Percentiles rank a stretch among this genome's conserved stretches.
phyloP scores from a whole-genome alignment of 805 yeast species.

The Lipomyces lipofer region DNA sequence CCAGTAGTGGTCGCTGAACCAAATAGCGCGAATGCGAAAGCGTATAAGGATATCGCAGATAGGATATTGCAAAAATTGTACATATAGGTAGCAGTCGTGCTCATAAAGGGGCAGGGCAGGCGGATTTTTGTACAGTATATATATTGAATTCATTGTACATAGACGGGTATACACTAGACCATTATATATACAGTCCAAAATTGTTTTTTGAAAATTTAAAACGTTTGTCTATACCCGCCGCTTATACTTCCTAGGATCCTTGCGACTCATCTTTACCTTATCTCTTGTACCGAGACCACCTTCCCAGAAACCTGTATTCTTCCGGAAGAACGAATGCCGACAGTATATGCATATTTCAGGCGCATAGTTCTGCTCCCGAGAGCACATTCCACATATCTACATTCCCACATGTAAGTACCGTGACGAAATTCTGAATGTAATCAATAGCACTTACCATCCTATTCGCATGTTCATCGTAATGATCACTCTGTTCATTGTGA shows the following conservation, averaged over 20 bases:
- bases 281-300: constrained; percentile 49
- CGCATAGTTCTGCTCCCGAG: constrained; percentile 44
- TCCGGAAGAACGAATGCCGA: constrained; percentile 40
- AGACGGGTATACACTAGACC: background rate
- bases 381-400: constrained; percentile 44
- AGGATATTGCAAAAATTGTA: constrained; percentile 36
- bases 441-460: constrained; percentile 38
- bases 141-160: background rate
- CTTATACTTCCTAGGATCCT: constrained; percentile 46
- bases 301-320: constrained; percentile 46
- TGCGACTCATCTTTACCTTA: constrained; percentile 42
- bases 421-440: no score
- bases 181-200: background rate
- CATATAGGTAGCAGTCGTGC: constrained; percentile 1
- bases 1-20: constrained; percentile 57
- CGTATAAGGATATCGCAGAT: constrained; percentile 54
- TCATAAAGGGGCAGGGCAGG: background rate
- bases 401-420: background rate
- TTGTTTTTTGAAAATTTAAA: background rate
- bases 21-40: constrained; percentile 42
- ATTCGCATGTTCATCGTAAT: constrained; percentile 41
- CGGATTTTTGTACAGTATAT: background rate
- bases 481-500: constrained; percentile 43
- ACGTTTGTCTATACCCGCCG: constrained; percentile 4
- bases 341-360: constrained; percentile 41